Conservation (phyloP, 1,284 basidiomycete genomes). For the Moesziomyces aphidis region DNA sequence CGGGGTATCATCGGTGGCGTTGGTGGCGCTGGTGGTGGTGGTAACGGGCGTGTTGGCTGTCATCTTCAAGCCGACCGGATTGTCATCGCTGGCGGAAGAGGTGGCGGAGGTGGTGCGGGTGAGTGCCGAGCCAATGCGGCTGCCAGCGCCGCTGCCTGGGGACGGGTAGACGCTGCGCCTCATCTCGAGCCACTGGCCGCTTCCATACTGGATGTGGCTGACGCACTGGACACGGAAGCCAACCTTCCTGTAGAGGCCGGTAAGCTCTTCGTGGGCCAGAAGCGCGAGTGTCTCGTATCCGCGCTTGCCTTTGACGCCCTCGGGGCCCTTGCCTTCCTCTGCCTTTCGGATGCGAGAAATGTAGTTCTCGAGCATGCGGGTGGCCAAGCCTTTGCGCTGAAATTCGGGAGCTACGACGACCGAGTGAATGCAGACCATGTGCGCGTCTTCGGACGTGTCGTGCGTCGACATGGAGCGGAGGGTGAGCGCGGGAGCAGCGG, state of each 20-base stretch:
- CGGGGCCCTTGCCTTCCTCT: conserved; percentile 46
- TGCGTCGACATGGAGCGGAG: conserved; percentile 57
- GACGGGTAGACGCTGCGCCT: conserved; percentile 52
- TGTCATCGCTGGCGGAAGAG: conserved; percentile 30
- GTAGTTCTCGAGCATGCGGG: conserved; percentile 53
- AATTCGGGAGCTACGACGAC: conserved; percentile 57
- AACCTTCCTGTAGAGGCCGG: conserved; percentile 55
- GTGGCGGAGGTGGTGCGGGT: conserved; percentile 32
- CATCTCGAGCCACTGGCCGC: conserved; percentile 64
- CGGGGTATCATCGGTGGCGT: not conserved
- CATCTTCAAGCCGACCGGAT: conserved; percentile 19
- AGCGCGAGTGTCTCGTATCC: conserved; percentile 62
- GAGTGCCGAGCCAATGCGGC: conserved; percentile 23
- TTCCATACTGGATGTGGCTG: conserved; percentile 59
- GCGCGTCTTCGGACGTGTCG: conserved; percentile 53
- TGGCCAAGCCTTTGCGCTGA: conserved; percentile 54
- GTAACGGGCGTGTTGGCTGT: not conserved
- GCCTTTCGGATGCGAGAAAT: conserved; percentile 47
- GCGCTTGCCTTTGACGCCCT: conserved; percentile 43
- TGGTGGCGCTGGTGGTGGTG: not conserved
- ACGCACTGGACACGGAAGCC: conserved; percentile 58
- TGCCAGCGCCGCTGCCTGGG: conserved; percentile 19
- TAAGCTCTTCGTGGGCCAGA: conserved; percentile 59
- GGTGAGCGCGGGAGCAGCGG: conserved; percentile 60
- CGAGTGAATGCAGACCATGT: conserved; percentile 64